Conservation (phyloP, 768 basidiomycete genomes). For the Boletus reticulatus region DNA sequence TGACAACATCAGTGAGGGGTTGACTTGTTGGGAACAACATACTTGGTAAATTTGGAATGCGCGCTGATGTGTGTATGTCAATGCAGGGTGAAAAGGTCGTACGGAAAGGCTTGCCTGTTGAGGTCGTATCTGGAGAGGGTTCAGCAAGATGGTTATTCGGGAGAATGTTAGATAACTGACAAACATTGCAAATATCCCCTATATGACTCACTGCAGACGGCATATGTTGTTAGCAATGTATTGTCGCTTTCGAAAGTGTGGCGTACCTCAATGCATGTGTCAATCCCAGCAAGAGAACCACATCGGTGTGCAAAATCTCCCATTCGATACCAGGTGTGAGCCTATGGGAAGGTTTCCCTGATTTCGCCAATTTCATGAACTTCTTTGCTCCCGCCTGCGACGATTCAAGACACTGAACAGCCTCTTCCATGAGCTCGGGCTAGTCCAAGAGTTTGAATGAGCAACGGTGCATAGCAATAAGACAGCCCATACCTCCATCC, state of each 20-base stretch:
- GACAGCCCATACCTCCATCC: conserved; percentile 55
- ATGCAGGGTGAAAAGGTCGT: too few species aligned
- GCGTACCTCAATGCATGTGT: conserved; percentile 67
- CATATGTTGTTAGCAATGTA: conserved; percentile 1
- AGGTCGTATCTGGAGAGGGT: too few species aligned
- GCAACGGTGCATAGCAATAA: too few species aligned
- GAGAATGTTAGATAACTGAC: conserved; percentile 49
- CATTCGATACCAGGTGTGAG: conserved; percentile 70
- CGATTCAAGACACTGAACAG: conserved; percentile 50
- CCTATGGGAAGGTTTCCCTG: conserved; percentile 34
- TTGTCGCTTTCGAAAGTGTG: not conserved
- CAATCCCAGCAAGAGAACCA: conserved; percentile 66
- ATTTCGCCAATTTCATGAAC: conserved; percentile 40
- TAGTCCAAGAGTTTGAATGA: conserved; percentile 29
- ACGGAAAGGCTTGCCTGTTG: too few species aligned
- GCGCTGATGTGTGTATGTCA: too few species aligned
- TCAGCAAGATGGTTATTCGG: too few species aligned
- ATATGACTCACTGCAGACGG: conserved; percentile 58
- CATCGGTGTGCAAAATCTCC: conserved; percentile 75
- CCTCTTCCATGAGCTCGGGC: conserved; percentile 63
- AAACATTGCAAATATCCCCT: conserved; percentile 79
- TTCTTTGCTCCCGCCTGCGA: conserved; percentile 64
- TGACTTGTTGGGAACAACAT: too few species aligned
- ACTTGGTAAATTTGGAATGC: too few species aligned
- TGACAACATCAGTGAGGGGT: too few species aligned